Base-by-base conservation (phyloP, 2,329 filamentous ascomycete species). In the Penicillium psychrosexuale region DNA sequence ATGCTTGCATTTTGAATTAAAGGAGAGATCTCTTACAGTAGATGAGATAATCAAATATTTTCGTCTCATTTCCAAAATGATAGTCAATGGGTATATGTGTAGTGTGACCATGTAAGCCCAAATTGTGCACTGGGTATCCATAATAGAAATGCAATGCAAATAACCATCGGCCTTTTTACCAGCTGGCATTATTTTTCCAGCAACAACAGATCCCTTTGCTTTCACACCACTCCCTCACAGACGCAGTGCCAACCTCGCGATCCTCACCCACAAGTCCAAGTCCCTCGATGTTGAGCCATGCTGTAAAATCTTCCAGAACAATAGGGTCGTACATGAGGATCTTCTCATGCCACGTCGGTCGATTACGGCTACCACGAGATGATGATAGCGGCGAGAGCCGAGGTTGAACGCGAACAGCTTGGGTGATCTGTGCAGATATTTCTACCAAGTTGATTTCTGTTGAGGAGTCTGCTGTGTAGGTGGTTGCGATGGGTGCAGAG, bases 251-350 rank as follows among this genome's bases (percentile, higher is more conserved):
- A 9, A 89, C 82, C 68, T 90, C 85, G 8, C 80, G 80, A 61
- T 90, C 86, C 63, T 83, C 88, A 0, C 84, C 84, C 0, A 84
- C 81, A 3, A 78, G 77, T 12, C 79, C 80, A 42, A 92, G 73
- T 24, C 84, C 83, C 12, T 87, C 87, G 3, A 81, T 81, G 63
- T 96, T 97, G 15, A 97, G 75, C 89, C 91, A 97, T 0, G 77
- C 75, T 0, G 92, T 83, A 13, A 99, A 77, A 61, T 97, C 91
- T 72, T 97, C 93, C 0, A 97, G 74, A 1, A 94, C 81, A 40
- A 99, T 88, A 0, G 93, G 91, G 65, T 97, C 92, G 69, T 95
- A 97, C 69, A 97, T 84, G 6, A 97, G 78, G 44, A 99, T 97
- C 75, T 91, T 95, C 73, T 97, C 91, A 64, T 95, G 81, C 90